Conservation (phyloP, 371 early-diverging fungal genomes). For the Syncephalastrum contaminatum region DNA sequence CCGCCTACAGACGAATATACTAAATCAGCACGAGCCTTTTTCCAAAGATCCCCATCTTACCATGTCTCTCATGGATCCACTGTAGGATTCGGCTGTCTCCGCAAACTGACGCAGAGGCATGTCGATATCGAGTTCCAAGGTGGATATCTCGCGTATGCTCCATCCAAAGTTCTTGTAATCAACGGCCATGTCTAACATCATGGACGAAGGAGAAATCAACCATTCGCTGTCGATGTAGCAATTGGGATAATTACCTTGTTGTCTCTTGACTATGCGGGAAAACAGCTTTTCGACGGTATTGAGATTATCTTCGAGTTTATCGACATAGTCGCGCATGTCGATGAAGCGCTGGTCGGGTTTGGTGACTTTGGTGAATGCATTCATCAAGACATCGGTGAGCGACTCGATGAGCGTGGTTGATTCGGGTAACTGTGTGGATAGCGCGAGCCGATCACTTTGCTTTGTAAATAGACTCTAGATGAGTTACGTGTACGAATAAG, state of each 20-base stretch:
- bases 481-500: slow-evolving; percentile 1
- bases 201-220: not conserved
- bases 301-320: slow-evolving; percentile 84
- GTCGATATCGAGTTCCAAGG: slow-evolving; percentile 83
- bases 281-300: slow-evolving; percentile 75
- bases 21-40: not conserved
- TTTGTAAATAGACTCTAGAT: slow-evolving; percentile 14
- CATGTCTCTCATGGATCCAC: slow-evolving; percentile 66
- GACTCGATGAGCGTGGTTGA: slow-evolving; percentile 51
- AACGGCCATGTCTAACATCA: slow-evolving; percentile 59
- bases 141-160: slow-evolving; percentile 72
- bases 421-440: slow-evolving; percentile 50
- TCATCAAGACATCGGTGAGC: slow-evolving; percentile 80
- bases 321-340: slow-evolving; percentile 76
- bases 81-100: slow-evolving; percentile 65
- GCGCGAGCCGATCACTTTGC: slow-evolving; percentile 32
- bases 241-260: slow-evolving; percentile 39
- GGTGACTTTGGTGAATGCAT: slow-evolving; percentile 83
- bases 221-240: no score
- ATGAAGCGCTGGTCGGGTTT: slow-evolving; percentile 85
- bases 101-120: slow-evolving; percentile 74
- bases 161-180: slow-evolving; percentile 78
- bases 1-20: slow-evolving; percentile 23
- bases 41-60: slow-evolving; percentile 27
- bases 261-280: slow-evolving; percentile 72